Evolutionary conservation across 2,329 filamentous ascomycete species (phyloP), one percentile per base, ranked within the genome.

Genomic region (Ceratocystis smalleyi): DNA sequence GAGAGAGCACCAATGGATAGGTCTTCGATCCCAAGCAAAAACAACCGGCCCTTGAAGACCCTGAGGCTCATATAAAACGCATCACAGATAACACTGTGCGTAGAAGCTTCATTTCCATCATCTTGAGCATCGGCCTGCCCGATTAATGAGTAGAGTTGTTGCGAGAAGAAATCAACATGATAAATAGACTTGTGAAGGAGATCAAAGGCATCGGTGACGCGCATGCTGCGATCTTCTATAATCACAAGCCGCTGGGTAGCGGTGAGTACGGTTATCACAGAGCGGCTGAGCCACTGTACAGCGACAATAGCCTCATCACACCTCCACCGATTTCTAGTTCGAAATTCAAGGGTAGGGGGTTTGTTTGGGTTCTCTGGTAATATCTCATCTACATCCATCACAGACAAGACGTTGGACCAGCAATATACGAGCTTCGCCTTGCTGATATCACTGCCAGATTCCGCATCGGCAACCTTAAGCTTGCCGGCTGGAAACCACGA

Each of bases 11-110:
- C 94, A 59, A 97, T 89, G 0, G 90, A 89, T 49, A 96, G 78
- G 71, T 97, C 92, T 71, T 92, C 94, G 75, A 92, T 91, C n/a
- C 94, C 91, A 7, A 99, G 79, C 3, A 97, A 77, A 71, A 99
- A 99, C 43, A 96, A 79, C 35, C 92, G 83, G 4, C 94, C 91
- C 74, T 97, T 99, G 76, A 97, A 99, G 2, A 90, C 83, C 71
- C 89, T 90, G 75, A 97, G 92, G 74, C 92, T 96, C 90, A 97
- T 97, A 72, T 92, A 92, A 70, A 96, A 99, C 0, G 91, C 94
- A 77, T 99, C 94, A 6, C 92, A 92, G 59, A 97, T 89, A 7
- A 97, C 91, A 1, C 92, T 92, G 74, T 97, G 94, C 85, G 97
- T 88, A 0, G 90, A 89, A 0, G 83, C 79, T 70, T 96, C 91